Conservation (phyloP, 2,329 filamentous ascomycete genomes). For the Mycosphaerella arachidis region DNA sequence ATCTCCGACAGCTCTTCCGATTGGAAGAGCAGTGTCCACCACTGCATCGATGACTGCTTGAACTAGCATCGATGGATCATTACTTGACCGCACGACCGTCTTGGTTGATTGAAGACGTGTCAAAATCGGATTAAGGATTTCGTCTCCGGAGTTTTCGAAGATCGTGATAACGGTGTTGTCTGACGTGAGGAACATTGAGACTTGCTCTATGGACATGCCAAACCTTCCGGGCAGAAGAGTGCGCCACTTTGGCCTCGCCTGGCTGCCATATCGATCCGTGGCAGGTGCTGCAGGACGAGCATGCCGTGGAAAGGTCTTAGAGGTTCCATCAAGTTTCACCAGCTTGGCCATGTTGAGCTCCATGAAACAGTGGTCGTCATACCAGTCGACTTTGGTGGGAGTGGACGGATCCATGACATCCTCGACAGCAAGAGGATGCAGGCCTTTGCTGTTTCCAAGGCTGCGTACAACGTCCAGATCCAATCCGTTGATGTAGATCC, state of each 20-base stretch:
- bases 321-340: slow-evolving; percentile 62
- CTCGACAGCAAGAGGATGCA: slow-evolving; percentile 81
- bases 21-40: slow-evolving; percentile 82
- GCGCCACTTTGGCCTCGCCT: slow-evolving; percentile 11
- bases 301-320: slow-evolving; percentile 9
- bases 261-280: not conserved
- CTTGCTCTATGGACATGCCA: slow-evolving; percentile 72
- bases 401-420: slow-evolving; percentile 80
- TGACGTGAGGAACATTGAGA: slow-evolving; percentile 78
- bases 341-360: slow-evolving; percentile 56
- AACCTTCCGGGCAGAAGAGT: slow-evolving; percentile 18
- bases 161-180: slow-evolving; percentile 91
- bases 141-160: slow-evolving; percentile 81
- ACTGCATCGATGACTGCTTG: slow-evolving; percentile 89
- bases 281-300: not conserved
- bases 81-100: slow-evolving; percentile 77
- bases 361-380: slow-evolving; percentile 49
- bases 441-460: slow-evolving; percentile 67
- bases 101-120: slow-evolving; percentile 68
- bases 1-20: slow-evolving; percentile 79
- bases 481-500: slow-evolving; percentile 90
- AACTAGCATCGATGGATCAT: slow-evolving; percentile 80
- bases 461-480: slow-evolving; percentile 86
- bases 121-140: slow-evolving; percentile 78
- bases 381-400: slow-evolving; percentile 88